Evolutionary conservation across 2,329 filamentous ascomycete genomes (phyloP).

Genomic region (Colletotrichum theobromicola): DNA sequence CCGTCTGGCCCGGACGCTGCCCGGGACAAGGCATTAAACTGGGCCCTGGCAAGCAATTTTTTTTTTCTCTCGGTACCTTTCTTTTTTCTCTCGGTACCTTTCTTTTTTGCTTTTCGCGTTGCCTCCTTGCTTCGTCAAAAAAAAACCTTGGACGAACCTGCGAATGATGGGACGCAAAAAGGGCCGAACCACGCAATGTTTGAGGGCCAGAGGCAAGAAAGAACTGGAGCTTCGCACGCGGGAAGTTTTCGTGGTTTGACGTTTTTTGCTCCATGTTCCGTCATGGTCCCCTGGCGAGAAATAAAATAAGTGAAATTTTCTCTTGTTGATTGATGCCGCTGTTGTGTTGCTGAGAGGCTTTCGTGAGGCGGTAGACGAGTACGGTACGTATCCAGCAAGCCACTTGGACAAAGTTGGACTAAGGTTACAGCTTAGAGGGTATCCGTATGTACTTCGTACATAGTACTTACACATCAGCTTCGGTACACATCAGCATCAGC

Average conservation of each 20-base stretch:
- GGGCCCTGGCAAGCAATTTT: slow-evolving; percentile 11
- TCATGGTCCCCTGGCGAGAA: neutral
- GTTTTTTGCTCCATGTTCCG: neutral
- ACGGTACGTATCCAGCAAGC: neutral
- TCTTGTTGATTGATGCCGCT: neutral
- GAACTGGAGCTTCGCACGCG: slow-evolving; percentile 9
- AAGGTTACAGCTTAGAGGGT: neutral
- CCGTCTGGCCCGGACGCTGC: slow-evolving; percentile 20
- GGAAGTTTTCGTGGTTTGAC: slow-evolving; percentile 7
- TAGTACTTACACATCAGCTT: neutral
- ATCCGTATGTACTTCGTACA: neutral
- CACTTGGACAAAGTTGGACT: neutral
- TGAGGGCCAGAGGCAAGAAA: neutral
- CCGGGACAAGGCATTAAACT: slow-evolving; percentile 21
- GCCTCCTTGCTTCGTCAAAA: neutral
- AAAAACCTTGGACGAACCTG: neutral
- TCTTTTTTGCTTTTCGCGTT: neutral
- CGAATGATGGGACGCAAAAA: neutral
- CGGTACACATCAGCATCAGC: neutral
- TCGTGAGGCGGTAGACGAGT: neutral
- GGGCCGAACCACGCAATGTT: slow-evolving; percentile 13
- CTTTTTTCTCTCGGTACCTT: neutral
- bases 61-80: neutral
- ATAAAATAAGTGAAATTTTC: neutral
- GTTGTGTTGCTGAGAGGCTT: neutral